Evolutionary conservation across 441 rosid species (phyloP), one percentile per base, ranked within the genome.

Genomic region (California macrophylla): DNA sequence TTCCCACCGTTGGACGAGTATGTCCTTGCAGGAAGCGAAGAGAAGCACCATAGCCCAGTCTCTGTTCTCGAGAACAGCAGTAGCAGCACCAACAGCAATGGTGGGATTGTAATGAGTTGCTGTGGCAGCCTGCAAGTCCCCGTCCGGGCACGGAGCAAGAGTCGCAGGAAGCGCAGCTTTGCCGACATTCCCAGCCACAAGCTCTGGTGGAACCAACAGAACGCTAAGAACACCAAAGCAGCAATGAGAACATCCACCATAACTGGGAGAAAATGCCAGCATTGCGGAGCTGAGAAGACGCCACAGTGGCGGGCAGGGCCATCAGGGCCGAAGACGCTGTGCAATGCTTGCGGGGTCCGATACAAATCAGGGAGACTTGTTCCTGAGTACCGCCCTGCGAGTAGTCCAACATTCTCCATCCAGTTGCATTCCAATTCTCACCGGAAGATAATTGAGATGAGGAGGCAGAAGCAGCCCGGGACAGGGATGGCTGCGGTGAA

Each of bases 281-380:
- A 90, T 72, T 93, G 98, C 9, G 92, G 96, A 40, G 82, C 90
- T 24, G 96, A 93, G 75, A 87, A 89, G 83, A 93, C 98, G 13
- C 97, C 98, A 23, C 98, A 93, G 67, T 93, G 98, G 98, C 74
- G 98, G 76, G 79, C 96, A 73, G 98, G 98, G 16, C 98, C 98
- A n/a, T 71, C 76, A 6, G 98, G 98, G 36, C 85, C 97, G 25
- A 93, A 93, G 81, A 93, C 96, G 0, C 79, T 91, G 3, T 93
- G 98, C 69, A 93, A 93, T 76, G 97, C 98, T 0, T 93, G 98
- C 56, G 98, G 98, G 26, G 98, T 93, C 64, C 81, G 98, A 78
- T 91, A 74, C 72, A 93, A 93, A 77, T 93, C 97, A 4, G 98
- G 98, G 24, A 76, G 98, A 72, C 82, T 93, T 0, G 75, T 86